phyloP scores from a whole-genome alignment of 768 basidiomycete genomes.

The Lentinula lateritia region DNA sequence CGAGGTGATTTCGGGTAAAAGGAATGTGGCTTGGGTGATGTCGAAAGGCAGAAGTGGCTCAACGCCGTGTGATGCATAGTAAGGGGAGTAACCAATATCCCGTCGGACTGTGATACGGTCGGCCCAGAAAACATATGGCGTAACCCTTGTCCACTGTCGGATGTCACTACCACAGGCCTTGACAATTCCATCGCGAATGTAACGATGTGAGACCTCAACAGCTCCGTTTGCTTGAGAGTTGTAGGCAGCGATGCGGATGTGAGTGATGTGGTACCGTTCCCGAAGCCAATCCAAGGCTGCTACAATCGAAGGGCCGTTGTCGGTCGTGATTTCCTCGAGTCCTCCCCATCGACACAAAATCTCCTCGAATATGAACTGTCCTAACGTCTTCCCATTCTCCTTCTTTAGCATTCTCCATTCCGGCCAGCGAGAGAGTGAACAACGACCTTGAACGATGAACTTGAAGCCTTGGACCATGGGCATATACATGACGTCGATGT shows the following conservation, averaged over 20 bases:
- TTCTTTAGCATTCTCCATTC: no score
- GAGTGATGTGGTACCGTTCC: not conserved
- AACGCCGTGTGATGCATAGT: conserved; percentile 16
- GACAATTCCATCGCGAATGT: conserved; percentile 21
- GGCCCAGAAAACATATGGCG: conserved; percentile 22
- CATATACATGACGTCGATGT: no score
- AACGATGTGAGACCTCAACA: conserved; percentile 25
- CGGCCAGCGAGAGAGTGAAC: no score
- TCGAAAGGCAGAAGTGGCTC: conserved; percentile 20
- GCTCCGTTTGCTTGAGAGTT: conserved; percentile 34
- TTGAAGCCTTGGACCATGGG: no score
- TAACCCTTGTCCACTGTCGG: conserved; percentile 23
- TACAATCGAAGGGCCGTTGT: conserved; percentile 29
- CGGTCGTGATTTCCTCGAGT: conserved; percentile 30
- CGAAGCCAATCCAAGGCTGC: conserved; percentile 19
- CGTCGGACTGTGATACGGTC: conserved; percentile 21
- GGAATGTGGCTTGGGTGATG: conserved; percentile 7
- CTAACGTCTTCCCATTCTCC: no score
- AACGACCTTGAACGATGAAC: no score
- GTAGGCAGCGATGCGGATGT: conserved; percentile 35
- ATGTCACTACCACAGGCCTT: conserved; percentile 24
- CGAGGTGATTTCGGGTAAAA: conserved; percentile 18
- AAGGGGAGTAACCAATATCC: conserved; percentile 24
- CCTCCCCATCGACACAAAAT: conserved; percentile 24
- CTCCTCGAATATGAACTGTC: not conserved